Base-by-base conservation (phyloP, 352 stramenopile genomes). In the Phytopythium litorale region DNA sequence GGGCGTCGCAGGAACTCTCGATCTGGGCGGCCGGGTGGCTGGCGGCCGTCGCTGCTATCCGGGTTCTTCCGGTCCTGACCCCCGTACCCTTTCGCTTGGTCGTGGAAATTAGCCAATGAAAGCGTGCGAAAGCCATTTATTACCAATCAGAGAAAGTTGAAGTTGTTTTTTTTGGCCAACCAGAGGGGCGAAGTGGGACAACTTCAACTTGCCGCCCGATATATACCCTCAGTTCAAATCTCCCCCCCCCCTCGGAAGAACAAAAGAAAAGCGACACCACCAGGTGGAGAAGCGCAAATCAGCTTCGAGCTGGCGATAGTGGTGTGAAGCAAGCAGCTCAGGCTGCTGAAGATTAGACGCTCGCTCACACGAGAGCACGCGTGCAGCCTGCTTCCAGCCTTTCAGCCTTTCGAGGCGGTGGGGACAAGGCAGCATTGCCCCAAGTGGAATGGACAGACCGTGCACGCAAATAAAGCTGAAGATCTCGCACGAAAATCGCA, bases 161-260 rank as follows among this genome's bases (percentile, higher is more conserved):
- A 68, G 70, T 73, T 76, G 49, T 1, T 7, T 3, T 21, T 72
- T 84, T 75, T 66, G 30, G 13, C 72, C 64, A 78, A 84, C 74
- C 12, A 46, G 4, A 43, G 13, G 1, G 0, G 1, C 15, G 16
- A 2, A 48, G 2, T 13, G 18, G 33, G 57, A 56, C 67, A 77
- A 77, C 70, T 77, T 77, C 70, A 77, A 77, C 70, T 77, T 77
- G 70, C 15, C 21, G 19, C 4, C 30, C 55, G 40, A 52, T 35
- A n/a, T 35, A n/a, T 19, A 50, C 43, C 21, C 25, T 52, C 33
- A 8, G 21, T 52, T 52, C 23, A 33, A 51, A 51, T 18, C 30
- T 30, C n/a, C n/a, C 9, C 15, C 21, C 4, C 18, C n/a, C 16
- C 19, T 9, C 5, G 8, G 45, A 52, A 19, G n/a, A 50, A 33